phyloP scores from a whole-genome alignment of 163 green algal genomes.

The Volvox carteri region DNA sequence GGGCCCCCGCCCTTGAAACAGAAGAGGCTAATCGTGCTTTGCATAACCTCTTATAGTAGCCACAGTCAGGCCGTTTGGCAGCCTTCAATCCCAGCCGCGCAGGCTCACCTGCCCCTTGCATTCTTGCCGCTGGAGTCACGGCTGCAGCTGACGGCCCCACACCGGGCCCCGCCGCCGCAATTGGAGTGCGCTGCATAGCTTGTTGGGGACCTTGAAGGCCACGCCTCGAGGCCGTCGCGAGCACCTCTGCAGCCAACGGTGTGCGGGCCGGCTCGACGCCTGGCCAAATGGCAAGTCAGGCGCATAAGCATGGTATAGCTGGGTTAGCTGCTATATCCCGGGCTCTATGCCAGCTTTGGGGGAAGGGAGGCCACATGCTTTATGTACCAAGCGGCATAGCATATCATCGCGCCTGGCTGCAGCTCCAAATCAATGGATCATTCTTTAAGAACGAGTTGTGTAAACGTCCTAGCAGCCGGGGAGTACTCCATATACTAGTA shows the following conservation, averaged over 20 bases:
- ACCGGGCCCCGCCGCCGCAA: background rate
- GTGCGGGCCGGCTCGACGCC: slow-evolving; percentile 35
- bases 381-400: background rate
- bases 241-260: slow-evolving; percentile 10
- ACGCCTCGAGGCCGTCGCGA: background rate
- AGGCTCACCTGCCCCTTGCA: slow-evolving; percentile 7
- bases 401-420: background rate
- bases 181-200: background rate
- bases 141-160: background rate
- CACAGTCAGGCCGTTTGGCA: no score
- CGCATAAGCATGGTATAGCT: background rate
- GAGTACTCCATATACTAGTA: background rate
- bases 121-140: background rate
- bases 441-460: background rate
- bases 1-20: background rate
- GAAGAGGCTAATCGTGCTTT: background rate
- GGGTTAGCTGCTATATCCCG: background rate
- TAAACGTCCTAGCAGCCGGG: background rate
- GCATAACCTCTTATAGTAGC: background rate
- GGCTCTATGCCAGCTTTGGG: background rate
- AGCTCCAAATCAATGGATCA: background rate
- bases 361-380: background rate
- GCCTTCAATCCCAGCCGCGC: no score
- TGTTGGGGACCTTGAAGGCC: background rate
- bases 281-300: background rate